Percentiles rank a stretch among this genome's conserved stretches.
Conservation (phyloP, 106 monocot genomes). For the Allium cepa region DNA sequence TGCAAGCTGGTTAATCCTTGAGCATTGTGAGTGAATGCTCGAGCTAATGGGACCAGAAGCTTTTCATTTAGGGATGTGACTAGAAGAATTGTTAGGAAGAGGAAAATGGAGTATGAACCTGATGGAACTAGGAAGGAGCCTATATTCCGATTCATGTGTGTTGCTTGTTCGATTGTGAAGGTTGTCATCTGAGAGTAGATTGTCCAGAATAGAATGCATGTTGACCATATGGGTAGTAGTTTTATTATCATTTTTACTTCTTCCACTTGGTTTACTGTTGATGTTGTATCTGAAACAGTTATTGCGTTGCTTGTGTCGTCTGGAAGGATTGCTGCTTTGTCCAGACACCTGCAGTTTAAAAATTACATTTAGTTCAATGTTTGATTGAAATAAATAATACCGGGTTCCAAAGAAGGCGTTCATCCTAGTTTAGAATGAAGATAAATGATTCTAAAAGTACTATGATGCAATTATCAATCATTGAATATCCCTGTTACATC, state of each 20-base stretch:
- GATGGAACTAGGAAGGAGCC: slow-evolving; percentile 46
- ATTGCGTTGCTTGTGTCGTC: not conserved
- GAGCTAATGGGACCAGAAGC: slow-evolving; percentile 49
- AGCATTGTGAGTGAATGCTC: slow-evolving; percentile 35
- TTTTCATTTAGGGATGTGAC: slow-evolving; percentile 82
- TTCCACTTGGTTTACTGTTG: slow-evolving; percentile 53
- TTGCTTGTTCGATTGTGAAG: slow-evolving; percentile 86
- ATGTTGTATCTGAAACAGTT: not conserved
- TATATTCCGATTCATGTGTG: slow-evolving; percentile 72
- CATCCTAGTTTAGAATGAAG: no score
- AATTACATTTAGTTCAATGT: not conserved
- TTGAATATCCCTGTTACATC: no score
- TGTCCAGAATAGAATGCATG: slow-evolving; percentile 96
- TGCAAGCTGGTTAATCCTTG: slow-evolving; percentile 78
- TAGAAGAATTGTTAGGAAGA: slow-evolving; percentile 71
- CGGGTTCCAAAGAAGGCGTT: no score
- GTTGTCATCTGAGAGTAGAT: slow-evolving; percentile 95
- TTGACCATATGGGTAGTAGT: slow-evolving; percentile 87
- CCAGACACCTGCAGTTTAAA: slow-evolving; percentile 31
- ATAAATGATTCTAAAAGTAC: no score
- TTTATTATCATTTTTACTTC: slow-evolving; percentile 85
- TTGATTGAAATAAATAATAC: no score
- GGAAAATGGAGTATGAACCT: slow-evolving; percentile 78
- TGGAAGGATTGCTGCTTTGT: slow-evolving; percentile 44
- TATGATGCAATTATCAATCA: no score